Base-by-base conservation (phyloP, 495 filamentous ascomycete genomes). In the Glonium stellatum region DNA sequence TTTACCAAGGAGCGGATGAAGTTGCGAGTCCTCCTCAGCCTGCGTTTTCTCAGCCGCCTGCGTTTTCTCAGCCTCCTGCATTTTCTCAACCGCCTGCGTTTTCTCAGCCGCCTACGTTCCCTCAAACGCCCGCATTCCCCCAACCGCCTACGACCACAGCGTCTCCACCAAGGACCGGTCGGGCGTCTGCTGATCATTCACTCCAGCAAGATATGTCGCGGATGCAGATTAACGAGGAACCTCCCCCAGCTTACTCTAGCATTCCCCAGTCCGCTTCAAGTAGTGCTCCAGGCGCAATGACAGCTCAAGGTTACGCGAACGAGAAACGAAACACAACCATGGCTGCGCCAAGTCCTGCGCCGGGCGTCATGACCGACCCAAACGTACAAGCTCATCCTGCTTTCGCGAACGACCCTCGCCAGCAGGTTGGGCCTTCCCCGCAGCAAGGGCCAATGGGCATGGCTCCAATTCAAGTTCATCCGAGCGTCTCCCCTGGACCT, bases 161-260 rank as follows among this genome's bases (percentile, higher is more conserved):
- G 47, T 58, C 63, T 25, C 59, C 49, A 34, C 58, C 58, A 56
- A 55, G 58, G 64, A 67, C 60, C 59, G 66, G 57, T n/a, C 68
- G 61, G 53, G 36, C 39, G 27, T 65, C 69, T 67, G 41, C 77
- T 79, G 37, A 86, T 80, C 69, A 68, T 41, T 84, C 89, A 41
- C 74, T 98, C 13, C 88, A 93, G 68, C 84, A 91, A 64, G 95
- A 97, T 59, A 84, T 97, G 70, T 84, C 90, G 62, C 83, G 92
- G 22, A 87, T 96, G 85, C 84, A 90, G 58, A 79, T 95, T 67
- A 87, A 81, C 27, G 80, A 85, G 5, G 90, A 89, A 49, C 91
- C 93, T 44, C 93, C 93, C 11, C 93, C 93, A 5, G 92, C 93
- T 6, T 98, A 98, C 70, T 89, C 87, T 13, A 91, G 85, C 65